Evolutionary conservation across 148 eudicot species (phyloP).

Genomic region (Drosera capensis): DNA sequence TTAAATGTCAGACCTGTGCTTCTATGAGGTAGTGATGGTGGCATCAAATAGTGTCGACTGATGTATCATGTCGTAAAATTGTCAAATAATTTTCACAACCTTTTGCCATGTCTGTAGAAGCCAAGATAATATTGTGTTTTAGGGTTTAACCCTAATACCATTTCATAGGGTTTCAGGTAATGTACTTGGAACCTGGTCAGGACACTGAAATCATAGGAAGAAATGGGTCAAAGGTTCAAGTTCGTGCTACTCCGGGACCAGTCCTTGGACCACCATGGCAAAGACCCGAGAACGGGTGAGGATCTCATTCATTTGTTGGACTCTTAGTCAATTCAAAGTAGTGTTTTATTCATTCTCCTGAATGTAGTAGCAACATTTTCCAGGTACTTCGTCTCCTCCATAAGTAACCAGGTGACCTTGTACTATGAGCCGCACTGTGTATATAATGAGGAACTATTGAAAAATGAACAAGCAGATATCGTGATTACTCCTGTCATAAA

Average conservation of each 20-base stretch:
- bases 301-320: background rate
- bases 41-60: too few species aligned
- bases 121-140: too few species aligned
- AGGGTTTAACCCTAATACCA: too few species aligned
- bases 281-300: conserved; percentile 94
- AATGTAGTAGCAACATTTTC: conserved; percentile 1
- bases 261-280: conserved; percentile 99
- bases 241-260: conserved; percentile 81
- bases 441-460: conserved; percentile 39
- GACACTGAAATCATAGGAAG: conserved; percentile 40
- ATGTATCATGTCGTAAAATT: too few species aligned
- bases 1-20: too few species aligned
- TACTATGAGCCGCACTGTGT: conserved; percentile 95
- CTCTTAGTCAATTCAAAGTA: background rate
- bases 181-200: conserved; percentile 83
- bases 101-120: too few species aligned
- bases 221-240: conserved; percentile 36
- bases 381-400: conserved; percentile 69
- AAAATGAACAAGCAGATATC: conserved; percentile 61
- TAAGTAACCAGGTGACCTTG: conserved; percentile 39
- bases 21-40: too few species aligned
- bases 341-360: background rate
- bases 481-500: conserved; percentile 85
- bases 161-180: conserved; percentile 26
- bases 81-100: too few species aligned